Percentiles rank a stretch among this genome's conserved stretches.
These are phyloP conservation scores for Torulaspora quercuum DNA, from an alignment of 805 yeast genomes.

Conservation along the genomic window DNA sequence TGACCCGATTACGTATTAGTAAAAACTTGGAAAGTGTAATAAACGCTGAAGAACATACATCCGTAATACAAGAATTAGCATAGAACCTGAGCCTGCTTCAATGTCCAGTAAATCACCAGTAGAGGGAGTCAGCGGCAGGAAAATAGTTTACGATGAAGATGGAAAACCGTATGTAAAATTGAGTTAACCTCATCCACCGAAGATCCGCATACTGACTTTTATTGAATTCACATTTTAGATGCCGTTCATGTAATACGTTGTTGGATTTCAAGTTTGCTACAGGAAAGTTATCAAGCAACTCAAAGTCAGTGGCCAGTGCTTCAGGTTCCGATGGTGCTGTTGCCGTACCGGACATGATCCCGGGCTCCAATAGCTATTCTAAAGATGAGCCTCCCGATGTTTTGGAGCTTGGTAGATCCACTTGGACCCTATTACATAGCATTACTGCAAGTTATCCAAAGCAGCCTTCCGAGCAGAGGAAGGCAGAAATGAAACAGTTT, in stretches of 20 bases:
- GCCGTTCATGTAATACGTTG: slow-evolving; percentile 84
- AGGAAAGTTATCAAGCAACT: slow-evolving; percentile 22
- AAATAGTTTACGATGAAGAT: slow-evolving; percentile 72
- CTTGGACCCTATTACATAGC: slow-evolving; percentile 91
- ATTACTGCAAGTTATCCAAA: slow-evolving; percentile 88
- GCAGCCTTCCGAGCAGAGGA: slow-evolving; percentile 56
- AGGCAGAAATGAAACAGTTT: slow-evolving; percentile 68
- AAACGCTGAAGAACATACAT: no score
- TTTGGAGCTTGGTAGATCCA: slow-evolving; percentile 69
- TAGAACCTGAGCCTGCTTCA: no score
- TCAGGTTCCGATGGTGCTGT: slow-evolving; percentile 24
- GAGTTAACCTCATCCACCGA: background rate
- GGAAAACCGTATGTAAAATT: slow-evolving; percentile 79
- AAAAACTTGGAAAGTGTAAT: slow-evolving; percentile 4
- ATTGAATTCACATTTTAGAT: slow-evolving; percentile 39
- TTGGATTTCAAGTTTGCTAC: slow-evolving; percentile 72
- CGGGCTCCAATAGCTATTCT: slow-evolving; percentile 34
- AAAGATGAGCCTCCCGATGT: slow-evolving; percentile 85
- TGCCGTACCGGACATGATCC: slow-evolving; percentile 16
- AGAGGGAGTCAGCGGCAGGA: slow-evolving; percentile 59
- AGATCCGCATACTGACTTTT: slow-evolving; percentile 11
- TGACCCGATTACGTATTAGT: no score
- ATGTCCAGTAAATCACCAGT: slow-evolving; percentile 36
- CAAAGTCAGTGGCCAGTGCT: slow-evolving; percentile 20
- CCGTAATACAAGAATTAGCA: no score